Percentiles rank a stretch among this genome's conserved stretches.
These are phyloP conservation scores for Xylaria polymorpha DNA, from an alignment of 2,329 filamentous ascomycete genomes.

Conservation along the genomic window DNA sequence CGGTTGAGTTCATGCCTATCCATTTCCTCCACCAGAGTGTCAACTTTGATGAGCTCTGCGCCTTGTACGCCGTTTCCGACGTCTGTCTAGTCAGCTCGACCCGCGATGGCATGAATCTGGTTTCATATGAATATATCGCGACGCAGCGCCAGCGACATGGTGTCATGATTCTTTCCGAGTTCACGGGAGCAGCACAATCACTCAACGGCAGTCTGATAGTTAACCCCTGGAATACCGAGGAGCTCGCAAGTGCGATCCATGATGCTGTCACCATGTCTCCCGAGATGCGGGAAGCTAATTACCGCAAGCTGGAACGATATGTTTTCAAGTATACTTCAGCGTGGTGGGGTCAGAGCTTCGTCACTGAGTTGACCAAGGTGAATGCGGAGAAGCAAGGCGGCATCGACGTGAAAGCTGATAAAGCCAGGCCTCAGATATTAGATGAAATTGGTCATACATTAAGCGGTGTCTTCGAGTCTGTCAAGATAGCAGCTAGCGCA, in stretches of 20 bases:
- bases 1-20: slow-evolving; percentile 98
- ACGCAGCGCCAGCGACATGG: slow-evolving; percentile 91
- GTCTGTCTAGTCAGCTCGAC: slow-evolving; percentile 93
- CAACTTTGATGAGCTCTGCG: slow-evolving; percentile 92
- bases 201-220: slow-evolving; percentile 93
- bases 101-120: slow-evolving; percentile 98
- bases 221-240: slow-evolving; percentile 98
- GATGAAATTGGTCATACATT: slow-evolving; percentile 44
- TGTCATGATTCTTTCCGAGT: slow-evolving; percentile 94
- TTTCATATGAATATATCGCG: slow-evolving; percentile 98
- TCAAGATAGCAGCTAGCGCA: slow-evolving; percentile 45
- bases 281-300: slow-evolving; percentile 87
- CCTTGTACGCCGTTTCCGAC: slow-evolving; percentile 91
- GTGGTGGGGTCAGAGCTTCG: slow-evolving; percentile 96
- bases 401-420: slow-evolving; percentile 39
- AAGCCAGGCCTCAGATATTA: slow-evolving; percentile 38
- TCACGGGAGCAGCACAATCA: slow-evolving; percentile 93
- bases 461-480: slow-evolving; percentile 46
- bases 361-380: slow-evolving; percentile 78
- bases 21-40: slow-evolving; percentile 98
- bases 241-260: slow-evolving; percentile 91
- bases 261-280: slow-evolving; percentile 97
- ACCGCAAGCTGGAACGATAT: slow-evolving; percentile 91
- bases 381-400: slow-evolving; percentile 46
- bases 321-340: slow-evolving; percentile 98